Conservation (phyloP, 2,329 filamentous ascomycete species). For the Blumeria graminis region DNA sequence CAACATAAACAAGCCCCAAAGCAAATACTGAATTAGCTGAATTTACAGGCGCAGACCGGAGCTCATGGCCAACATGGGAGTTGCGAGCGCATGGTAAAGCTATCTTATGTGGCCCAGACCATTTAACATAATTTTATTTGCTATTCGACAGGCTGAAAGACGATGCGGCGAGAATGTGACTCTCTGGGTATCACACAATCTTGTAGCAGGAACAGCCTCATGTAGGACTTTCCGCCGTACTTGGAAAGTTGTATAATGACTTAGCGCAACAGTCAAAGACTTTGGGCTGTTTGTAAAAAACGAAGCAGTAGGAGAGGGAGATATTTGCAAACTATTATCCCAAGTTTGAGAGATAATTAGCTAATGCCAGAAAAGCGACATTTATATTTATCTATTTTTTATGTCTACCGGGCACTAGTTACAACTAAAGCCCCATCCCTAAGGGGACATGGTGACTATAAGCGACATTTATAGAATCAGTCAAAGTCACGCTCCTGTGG, state of each 20-base stretch:
- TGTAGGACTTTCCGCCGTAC: neutral
- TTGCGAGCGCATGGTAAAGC: neutral
- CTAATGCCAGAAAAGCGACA: neutral
- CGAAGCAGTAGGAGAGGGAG: neutral
- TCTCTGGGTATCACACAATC: neutral
- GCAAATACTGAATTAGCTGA: neutral
- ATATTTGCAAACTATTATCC: neutral
- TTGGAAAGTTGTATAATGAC: neutral
- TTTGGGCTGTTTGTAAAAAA: neutral
- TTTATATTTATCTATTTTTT: no score
- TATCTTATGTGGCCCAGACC: neutral
- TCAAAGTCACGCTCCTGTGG: no score
- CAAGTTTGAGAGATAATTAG: neutral
- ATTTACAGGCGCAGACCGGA: neutral
- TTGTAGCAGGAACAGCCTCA: neutral
- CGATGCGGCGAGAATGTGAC: neutral
- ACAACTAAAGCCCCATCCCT: no score
- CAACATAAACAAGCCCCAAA: no score
- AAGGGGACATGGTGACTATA: no score
- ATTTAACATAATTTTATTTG: neutral
- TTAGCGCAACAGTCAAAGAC: neutral
- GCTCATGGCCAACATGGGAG: neutral
- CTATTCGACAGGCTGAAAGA: neutral
- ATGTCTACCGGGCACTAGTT: no score
- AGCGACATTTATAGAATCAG: no score